Conservation (phyloP, 768 basidiomycete genomes). For the Pluteus cervinus region DNA sequence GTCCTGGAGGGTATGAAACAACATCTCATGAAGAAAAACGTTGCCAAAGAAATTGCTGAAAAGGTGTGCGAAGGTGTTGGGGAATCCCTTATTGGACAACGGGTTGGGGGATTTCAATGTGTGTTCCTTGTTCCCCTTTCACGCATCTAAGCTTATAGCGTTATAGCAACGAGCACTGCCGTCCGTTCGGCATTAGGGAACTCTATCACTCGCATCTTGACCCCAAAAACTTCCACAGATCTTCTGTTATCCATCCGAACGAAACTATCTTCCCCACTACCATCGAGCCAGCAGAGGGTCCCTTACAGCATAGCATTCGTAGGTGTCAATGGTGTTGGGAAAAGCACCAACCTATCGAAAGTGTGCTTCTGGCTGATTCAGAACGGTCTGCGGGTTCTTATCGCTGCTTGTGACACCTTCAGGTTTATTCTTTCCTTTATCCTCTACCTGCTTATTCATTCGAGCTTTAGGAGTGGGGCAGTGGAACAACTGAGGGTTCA, state of each 20-base stretch:
- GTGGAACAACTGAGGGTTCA: constrained; percentile 98
- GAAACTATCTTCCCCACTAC: constrained; percentile 70
- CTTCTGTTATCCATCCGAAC: constrained; percentile 87
- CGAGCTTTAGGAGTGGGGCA: constrained; percentile 69
- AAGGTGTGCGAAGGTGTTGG: constrained; percentile 96
- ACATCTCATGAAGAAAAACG: constrained; percentile 98
- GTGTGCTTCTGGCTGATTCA: constrained; percentile 99
- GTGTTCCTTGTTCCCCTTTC: constrained; percentile 4
- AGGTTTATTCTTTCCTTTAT: constrained; percentile 38
- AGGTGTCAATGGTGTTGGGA: constrained; percentile 98
- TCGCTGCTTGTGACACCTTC: constrained; percentile 99
- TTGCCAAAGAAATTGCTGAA: constrained; percentile 91
- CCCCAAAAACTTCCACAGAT: constrained; percentile 97
- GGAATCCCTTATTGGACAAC: constrained; percentile 82
- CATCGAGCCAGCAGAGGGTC: constrained; percentile 69
- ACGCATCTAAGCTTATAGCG: constrained; percentile 9
- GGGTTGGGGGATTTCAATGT: constrained; percentile 89
- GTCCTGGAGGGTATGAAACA: constrained; percentile 94
- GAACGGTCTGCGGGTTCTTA: constrained; percentile 87
- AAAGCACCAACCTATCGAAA: constrained; percentile 96
- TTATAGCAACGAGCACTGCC: constrained; percentile 73
- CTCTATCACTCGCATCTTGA: constrained; percentile 88
- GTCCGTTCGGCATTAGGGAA: constrained; percentile 79
- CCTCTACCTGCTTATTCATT: constrained; percentile 1
- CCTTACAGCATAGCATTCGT: constrained; percentile 96